Conservation (phyloP, 1,284 basidiomycete species). For the Kwoniella shivajii region DNA sequence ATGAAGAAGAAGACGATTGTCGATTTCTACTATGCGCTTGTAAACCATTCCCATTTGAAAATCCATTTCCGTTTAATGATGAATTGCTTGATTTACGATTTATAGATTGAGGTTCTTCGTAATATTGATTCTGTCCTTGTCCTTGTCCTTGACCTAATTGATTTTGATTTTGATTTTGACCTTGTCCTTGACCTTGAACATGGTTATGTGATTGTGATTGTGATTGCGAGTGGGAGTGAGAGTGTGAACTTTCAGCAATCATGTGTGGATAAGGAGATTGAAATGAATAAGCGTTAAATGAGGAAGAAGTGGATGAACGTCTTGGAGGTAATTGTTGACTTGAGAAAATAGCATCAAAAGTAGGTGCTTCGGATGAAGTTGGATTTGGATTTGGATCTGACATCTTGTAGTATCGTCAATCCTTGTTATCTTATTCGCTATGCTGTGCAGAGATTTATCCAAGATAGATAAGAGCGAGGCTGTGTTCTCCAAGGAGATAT, state of each 20-base stretch:
- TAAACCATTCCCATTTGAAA: too few species aligned
- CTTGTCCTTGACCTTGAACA: too few species aligned
- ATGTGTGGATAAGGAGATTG: conserved; percentile 2
- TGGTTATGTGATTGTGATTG: too few species aligned
- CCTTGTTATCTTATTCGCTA: too few species aligned
- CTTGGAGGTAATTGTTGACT: conserved; percentile 17
- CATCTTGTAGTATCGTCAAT: too few species aligned
- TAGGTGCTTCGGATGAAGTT: conserved; percentile 21
- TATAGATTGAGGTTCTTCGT: conserved; percentile 35
- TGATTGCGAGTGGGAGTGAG: not conserved
- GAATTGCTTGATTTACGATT: conserved; percentile 17
- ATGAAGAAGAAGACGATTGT: too few species aligned
- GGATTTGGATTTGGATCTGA: conserved; percentile 18
- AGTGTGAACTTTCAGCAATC: not conserved
- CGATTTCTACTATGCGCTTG: too few species aligned
- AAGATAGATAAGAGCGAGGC: not conserved
- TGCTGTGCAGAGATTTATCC: not conserved
- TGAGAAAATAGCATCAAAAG: conserved; percentile 35
- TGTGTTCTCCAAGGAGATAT: too few species aligned
- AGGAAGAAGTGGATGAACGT: conserved; percentile 18
- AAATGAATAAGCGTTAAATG: conserved; percentile 17
- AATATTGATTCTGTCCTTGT: too few species aligned
- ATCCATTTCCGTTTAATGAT: not conserved
- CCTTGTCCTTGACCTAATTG: too few species aligned
- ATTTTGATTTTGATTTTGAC: too few species aligned